Conservation (phyloP, 2,329 filamentous ascomycete species). For the Arthroderma sp. region DNA sequence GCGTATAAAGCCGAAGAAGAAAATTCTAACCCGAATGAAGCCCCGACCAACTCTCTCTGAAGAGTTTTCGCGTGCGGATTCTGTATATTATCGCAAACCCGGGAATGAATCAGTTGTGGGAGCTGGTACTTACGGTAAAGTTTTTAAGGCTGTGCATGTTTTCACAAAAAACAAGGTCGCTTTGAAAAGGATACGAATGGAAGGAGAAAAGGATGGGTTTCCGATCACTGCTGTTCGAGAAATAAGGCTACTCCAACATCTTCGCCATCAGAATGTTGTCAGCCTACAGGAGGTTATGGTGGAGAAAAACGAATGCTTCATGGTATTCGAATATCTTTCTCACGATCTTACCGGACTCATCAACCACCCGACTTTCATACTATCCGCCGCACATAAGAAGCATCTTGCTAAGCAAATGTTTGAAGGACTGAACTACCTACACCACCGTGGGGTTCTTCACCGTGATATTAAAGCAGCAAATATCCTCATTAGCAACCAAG, state of each 20-base stretch:
- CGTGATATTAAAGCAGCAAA: slow-evolving; percentile 98
- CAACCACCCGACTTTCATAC: slow-evolving; percentile 82
- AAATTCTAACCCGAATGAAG: slow-evolving; percentile 58
- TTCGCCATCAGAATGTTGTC: slow-evolving; percentile 80
- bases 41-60: slow-evolving; percentile 56
- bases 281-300: slow-evolving; percentile 96
- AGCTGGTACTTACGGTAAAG: slow-evolving; percentile 89
- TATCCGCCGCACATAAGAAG: slow-evolving; percentile 80
- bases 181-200: slow-evolving; percentile 97
- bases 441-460: slow-evolving; percentile 84
- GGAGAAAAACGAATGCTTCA: slow-evolving; percentile 95
- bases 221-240: slow-evolving; percentile 93
- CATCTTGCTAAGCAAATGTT: slow-evolving; percentile 88
- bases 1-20: slow-evolving; percentile 42
- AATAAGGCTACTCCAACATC: slow-evolving; percentile 89
- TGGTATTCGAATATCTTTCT: slow-evolving; percentile 97
- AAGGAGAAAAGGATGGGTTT: slow-evolving; percentile 98
- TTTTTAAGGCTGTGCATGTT: slow-evolving; percentile 78
- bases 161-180: slow-evolving; percentile 70
- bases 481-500: slow-evolving; percentile 82
- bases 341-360: slow-evolving; percentile 91
- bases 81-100: slow-evolving; percentile 87
- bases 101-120: slow-evolving; percentile 96
- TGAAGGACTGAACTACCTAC: slow-evolving; percentile 84
- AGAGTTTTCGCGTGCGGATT: slow-evolving; percentile 67